A percentile compares a stretch with the other conserved stretches of the same genome.
Evolutionary conservation across 1,139 yeast species (phyloP).

Genomic region (Diutina catenulata): DNA sequence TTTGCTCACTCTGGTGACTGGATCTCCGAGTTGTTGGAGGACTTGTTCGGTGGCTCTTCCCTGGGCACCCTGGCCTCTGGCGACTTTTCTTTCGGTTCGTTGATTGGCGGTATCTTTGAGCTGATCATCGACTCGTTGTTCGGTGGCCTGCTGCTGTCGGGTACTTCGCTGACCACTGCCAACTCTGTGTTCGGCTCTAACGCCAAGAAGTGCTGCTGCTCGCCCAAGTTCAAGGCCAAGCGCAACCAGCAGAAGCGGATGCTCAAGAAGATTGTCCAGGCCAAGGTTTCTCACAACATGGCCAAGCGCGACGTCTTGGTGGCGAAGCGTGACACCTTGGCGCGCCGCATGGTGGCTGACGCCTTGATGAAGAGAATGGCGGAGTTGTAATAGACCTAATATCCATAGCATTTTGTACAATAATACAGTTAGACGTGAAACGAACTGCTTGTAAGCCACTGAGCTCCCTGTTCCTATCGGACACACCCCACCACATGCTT

Average conservation of each 20-base stretch:
- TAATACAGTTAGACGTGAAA: background rate
- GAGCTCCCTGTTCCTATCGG: too few relatives aligned
- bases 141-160: background rate
- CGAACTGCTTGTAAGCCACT: too few relatives aligned
- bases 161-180: background rate
- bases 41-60: slow-evolving; percentile 3
- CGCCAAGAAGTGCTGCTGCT: slow-evolving; percentile 4
- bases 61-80: background rate
- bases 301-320: background rate
- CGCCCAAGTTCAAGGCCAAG: slow-evolving; percentile 5
- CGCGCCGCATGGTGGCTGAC: slow-evolving; percentile 1
- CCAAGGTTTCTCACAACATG: slow-evolving; percentile 4
- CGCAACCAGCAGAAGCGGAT: slow-evolving; percentile 5
- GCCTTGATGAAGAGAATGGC: background rate
- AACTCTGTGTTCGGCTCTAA: background rate
- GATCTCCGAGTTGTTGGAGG: slow-evolving; percentile 1
- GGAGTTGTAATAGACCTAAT: background rate
- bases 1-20: slow-evolving; percentile 4
- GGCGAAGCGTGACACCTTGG: slow-evolving; percentile 3
- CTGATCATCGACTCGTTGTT: slow-evolving; percentile 5
- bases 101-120: slow-evolving; percentile 3
- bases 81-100: slow-evolving; percentile 4
- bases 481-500: too few relatives aligned
- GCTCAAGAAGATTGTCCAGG: slow-evolving; percentile 4
- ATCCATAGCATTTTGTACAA: background rate